phyloP scores from a whole-genome alignment of 148 eudicot species.

The Oxyria digyna region DNA sequence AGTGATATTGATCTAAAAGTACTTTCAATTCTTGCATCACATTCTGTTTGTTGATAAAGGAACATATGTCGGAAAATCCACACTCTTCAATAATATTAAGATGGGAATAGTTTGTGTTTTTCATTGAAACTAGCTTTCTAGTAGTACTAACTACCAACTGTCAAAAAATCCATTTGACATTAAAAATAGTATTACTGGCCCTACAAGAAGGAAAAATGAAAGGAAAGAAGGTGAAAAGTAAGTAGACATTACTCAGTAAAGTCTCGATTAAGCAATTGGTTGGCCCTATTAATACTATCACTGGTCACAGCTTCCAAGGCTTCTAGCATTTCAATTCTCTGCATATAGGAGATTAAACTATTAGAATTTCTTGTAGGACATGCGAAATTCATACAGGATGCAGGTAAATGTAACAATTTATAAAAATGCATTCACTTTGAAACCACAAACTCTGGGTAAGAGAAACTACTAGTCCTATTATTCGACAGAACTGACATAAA shows the following conservation, averaged over 20 bases:
- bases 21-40: neutral
- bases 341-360: slow-evolving; percentile 11
- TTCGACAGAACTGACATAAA: neutral
- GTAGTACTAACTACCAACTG: neutral
- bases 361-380: neutral
- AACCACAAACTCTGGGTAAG: neutral
- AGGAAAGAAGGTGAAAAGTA: neutral
- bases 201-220: neutral
- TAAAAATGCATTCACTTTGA: neutral
- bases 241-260: slow-evolving; percentile 60
- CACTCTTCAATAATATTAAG: neutral
- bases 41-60: neutral
- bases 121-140: neutral
- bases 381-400: neutral
- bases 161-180: neutral
- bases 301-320: slow-evolving; percentile 53
- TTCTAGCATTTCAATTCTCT: slow-evolving; percentile 76
- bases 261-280: slow-evolving; percentile 47
- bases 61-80: neutral
- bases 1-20: neutral
- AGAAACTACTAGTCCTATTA: neutral
- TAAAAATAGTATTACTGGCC: neutral
- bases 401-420: neutral
- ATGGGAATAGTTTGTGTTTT: neutral
- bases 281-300: slow-evolving; percentile 36